Conservation (phyloP, 345 rosid genomes). For the Schrenkiella parvula region DNA sequence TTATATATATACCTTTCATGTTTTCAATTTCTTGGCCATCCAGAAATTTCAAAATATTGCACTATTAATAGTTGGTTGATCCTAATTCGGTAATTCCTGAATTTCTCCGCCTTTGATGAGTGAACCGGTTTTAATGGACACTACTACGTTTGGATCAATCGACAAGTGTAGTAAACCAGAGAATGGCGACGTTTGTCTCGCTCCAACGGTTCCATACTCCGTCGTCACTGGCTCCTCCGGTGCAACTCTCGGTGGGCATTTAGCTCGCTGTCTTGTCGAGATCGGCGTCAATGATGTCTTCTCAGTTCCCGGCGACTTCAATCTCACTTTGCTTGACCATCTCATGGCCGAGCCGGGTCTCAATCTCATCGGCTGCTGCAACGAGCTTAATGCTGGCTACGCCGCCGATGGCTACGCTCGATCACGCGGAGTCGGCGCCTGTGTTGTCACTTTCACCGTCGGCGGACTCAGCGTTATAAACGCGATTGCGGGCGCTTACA, state of each 20-base stretch:
- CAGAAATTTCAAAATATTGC: not conserved
- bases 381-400: constrained; percentile 7
- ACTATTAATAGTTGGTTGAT: not conserved
- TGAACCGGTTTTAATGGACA: not conserved
- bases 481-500: constrained; percentile 1
- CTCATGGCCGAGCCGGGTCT: not conserved
- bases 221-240: not conserved
- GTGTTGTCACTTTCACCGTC: constrained; percentile 5
- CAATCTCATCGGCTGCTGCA: not conserved
- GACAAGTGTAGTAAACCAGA: not conserved
- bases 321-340: not conserved
- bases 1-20: not conserved
- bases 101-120: not conserved
- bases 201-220: not conserved
- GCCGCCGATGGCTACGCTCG: constrained; percentile 8
- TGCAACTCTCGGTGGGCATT: not conserved
- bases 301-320: not conserved
- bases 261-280: not conserved
- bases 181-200: not conserved
- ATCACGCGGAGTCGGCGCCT: constrained; percentile 5
- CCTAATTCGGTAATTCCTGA: not conserved
- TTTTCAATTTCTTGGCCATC: not conserved
- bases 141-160: not conserved
- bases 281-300: not conserved
- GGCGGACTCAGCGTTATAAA: constrained; percentile 9